Percentiles rank a stretch among this genome's conserved stretches.
These are phyloP conservation scores for Inga leiocalycina DNA, from an alignment of 306 rosid species.

Conservation along the genomic window DNA sequence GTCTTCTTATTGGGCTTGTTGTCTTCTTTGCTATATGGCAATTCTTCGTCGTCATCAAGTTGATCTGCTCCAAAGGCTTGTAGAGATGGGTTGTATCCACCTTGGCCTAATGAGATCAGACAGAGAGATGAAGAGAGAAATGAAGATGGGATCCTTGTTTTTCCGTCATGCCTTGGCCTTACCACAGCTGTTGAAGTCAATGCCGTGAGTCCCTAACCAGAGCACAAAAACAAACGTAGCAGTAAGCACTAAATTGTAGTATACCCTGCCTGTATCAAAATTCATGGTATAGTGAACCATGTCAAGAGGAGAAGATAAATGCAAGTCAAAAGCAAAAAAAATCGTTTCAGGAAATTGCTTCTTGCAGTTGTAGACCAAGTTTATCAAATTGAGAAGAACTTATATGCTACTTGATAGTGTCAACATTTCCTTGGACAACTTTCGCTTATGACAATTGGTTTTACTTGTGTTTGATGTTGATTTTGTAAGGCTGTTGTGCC, in stretches of 20 bases:
- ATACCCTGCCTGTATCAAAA: not conserved
- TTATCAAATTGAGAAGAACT: not conserved
- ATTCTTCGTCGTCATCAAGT: constrained; percentile 69
- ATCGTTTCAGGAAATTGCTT: not conserved
- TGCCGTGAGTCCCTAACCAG: constrained; percentile 74
- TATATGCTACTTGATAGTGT: not conserved
- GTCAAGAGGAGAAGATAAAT: not conserved
- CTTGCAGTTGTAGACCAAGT: not conserved
- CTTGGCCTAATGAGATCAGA: constrained; percentile 83
- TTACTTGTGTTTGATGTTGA: not conserved
- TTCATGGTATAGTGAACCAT: not conserved
- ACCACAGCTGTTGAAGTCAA: constrained; percentile 76
- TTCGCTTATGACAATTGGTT: not conserved
- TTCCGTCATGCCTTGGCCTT: constrained; percentile 55
- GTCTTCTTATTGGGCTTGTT: not conserved
- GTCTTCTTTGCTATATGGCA: constrained; percentile 43
- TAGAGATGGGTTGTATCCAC: constrained; percentile 88
- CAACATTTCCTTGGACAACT: not conserved
- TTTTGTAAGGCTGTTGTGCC: not conserved
- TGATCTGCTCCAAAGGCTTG: constrained; percentile 96
- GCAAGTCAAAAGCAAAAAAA: not conserved
- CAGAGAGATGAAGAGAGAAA: constrained; percentile 77
- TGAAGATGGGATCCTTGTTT: constrained; percentile 58
- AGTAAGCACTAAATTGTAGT: not conserved
- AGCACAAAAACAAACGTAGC: not conserved